These are phyloP conservation scores for Ganoderma meredithae DNA, from an alignment of 1,284 basidiomycete species.

Conservation along the genomic window DNA sequence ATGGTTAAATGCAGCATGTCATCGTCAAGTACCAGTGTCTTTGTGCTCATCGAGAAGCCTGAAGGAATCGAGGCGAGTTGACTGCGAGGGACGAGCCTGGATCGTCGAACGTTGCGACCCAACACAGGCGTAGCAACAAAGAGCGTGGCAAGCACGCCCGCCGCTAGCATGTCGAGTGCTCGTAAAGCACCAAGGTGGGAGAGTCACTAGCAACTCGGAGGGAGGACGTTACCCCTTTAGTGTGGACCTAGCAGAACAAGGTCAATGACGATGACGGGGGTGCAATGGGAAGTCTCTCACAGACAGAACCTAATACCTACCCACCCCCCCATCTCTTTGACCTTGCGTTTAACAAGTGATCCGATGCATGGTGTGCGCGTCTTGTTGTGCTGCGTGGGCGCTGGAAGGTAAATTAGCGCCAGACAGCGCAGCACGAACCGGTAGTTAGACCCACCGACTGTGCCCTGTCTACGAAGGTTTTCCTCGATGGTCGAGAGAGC, in stretches of 20 bases:
- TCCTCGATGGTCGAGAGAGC: background rate
- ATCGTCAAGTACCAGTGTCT: background rate
- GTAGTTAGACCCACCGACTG: background rate
- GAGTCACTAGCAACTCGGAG: background rate
- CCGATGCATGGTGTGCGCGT: background rate
- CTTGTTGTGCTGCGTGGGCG: background rate
- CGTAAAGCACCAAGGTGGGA: background rate
- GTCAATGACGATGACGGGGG: background rate
- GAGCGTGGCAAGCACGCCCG: background rate
- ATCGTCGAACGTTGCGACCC: background rate
- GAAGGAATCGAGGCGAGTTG: constrained; percentile 1
- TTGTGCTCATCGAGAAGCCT: background rate
- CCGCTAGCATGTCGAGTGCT: constrained; percentile 9
- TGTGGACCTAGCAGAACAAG: background rate
- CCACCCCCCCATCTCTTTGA: background rate
- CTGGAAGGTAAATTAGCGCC: background rate
- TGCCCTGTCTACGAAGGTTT: background rate
- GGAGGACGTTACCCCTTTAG: background rate
- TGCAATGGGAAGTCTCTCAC: background rate
- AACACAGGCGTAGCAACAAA: background rate
- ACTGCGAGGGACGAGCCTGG: background rate
- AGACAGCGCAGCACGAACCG: background rate
- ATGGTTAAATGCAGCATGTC: constrained; percentile 37
- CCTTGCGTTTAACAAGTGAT: background rate
- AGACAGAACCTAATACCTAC: background rate